A percentile compares a stretch with the other conserved stretches of the same genome.
Conservation (phyloP, 169 alveolate genomes). For the Cryptosporidium tyzzeri region DNA sequence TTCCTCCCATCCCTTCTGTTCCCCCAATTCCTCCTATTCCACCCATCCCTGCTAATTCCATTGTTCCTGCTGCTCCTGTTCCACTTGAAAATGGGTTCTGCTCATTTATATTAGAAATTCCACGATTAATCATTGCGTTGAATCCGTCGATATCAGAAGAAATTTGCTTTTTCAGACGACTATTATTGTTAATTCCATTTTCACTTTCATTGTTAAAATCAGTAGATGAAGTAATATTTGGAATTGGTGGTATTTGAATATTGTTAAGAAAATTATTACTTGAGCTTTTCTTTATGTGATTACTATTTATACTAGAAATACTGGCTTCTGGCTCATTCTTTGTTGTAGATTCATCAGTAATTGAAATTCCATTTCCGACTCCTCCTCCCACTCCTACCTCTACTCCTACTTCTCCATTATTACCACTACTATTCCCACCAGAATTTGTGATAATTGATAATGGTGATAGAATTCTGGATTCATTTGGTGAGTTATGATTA, state of each 20-base stretch:
- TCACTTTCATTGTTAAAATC: neutral
- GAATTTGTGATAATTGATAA: neutral
- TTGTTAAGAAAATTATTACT: too few species aligned
- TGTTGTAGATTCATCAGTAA: neutral
- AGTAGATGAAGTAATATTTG: conserved; percentile 11
- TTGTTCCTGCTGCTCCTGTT: too few species aligned
- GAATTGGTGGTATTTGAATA: conserved; percentile 15
- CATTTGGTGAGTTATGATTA: neutral
- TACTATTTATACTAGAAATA: neutral
- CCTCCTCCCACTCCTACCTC: neutral
- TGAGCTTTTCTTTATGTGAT: neutral
- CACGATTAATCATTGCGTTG: conserved; percentile 2
- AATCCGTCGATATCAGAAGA: conserved; percentile 4
- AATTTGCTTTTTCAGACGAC: neutral
- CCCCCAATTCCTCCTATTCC: neutral
- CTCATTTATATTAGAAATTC: neutral
- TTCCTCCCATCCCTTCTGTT: neutral
- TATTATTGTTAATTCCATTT: neutral
- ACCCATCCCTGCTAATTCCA: neutral
- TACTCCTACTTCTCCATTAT: too few species aligned
- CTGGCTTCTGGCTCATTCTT: neutral
- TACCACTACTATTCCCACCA: neutral
- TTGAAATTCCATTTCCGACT: too few species aligned
- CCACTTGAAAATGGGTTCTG: neutral
- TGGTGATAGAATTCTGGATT: neutral